phyloP scores from a whole-genome alignment of 768 basidiomycete genomes.

The Sistotremastrum suecicum region DNA sequence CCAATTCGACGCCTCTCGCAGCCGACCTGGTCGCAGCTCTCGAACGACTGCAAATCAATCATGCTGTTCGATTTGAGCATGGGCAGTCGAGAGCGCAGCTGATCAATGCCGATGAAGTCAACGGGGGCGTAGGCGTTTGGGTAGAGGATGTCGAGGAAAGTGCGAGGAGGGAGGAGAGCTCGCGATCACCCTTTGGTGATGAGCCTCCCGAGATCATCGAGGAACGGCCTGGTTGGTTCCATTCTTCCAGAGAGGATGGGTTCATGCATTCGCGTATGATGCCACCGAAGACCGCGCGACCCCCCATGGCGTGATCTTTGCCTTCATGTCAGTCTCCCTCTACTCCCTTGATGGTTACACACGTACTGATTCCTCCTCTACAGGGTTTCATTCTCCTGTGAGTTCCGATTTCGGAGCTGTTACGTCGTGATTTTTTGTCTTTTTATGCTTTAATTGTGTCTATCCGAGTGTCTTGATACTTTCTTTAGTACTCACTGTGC shows the following conservation, averaged over 20 bases:
- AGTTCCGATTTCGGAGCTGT: conserved; percentile 2
- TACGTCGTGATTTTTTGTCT: not conserved
- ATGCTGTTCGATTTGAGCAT: conserved; percentile 22
- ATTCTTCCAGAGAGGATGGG: conserved; percentile 31
- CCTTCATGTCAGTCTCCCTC: conserved; percentile 16
- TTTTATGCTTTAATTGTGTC: conserved; percentile 12
- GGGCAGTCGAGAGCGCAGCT: conserved; percentile 34
- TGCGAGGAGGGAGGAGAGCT: conserved; percentile 5
- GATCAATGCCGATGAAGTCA: conserved; percentile 47
- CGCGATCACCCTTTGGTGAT: conserved; percentile 14
- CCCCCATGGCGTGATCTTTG: conserved; percentile 28
- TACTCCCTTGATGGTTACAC: conserved; percentile 12
- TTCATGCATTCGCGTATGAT: conserved; percentile 20
- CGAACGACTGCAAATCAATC: conserved; percentile 44
- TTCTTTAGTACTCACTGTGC: no score
- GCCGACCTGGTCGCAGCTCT: conserved; percentile 78
- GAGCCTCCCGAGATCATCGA: conserved; percentile 4
- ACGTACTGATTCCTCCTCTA: conserved; percentile 7
- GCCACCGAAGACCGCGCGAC: conserved; percentile 40
- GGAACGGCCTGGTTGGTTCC: conserved; percentile 38
- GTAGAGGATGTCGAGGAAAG: conserved; percentile 56
- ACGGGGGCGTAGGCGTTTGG: conserved; percentile 60
- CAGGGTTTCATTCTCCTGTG: conserved; percentile 2
- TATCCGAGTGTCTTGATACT: not conserved
- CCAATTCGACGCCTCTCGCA: conserved; percentile 71